Evolutionary conservation across 176 grass and related monocot genomes (phyloP).

Genomic region (Avena sativa): DNA sequence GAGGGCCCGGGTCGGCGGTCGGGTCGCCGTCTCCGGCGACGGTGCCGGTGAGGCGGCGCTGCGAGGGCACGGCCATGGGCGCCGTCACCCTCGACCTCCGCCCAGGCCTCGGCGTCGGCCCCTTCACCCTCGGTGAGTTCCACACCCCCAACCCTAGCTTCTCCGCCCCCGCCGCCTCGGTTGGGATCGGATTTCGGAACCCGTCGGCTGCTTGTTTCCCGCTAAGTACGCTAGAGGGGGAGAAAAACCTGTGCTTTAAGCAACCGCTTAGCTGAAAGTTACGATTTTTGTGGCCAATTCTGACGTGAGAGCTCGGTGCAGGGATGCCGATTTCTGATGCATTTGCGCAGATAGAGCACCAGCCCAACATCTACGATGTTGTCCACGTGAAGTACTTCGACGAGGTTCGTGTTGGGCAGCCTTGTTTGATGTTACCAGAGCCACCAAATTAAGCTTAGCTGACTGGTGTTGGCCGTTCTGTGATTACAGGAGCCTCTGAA

Average conservation of each 20-base stretch:
- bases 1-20: conserved; percentile 21
- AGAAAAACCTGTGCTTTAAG: conserved; percentile 22
- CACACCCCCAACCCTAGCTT: conserved; percentile 9
- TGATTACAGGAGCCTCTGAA: conserved; percentile 85
- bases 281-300: background rate
- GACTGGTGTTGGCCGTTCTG: conserved; percentile 3
- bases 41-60: conserved; percentile 63
- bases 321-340: conserved; percentile 97
- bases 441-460: conserved; percentile 9
- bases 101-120: conserved; percentile 81
- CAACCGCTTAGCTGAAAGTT: conserved; percentile 5
- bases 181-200: conserved; percentile 28
- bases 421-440: conserved; percentile 6
- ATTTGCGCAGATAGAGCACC: conserved; percentile 82
- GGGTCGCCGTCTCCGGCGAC: conserved; percentile 53
- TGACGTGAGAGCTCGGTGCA: conserved; percentile 45
- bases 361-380: conserved; percentile 89
- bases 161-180: background rate
- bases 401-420: conserved; percentile 62
- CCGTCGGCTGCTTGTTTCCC: conserved; percentile 11
- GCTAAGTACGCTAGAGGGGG: background rate
- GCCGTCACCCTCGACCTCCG: conserved; percentile 93
- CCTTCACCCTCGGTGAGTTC: conserved; percentile 84
- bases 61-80: conserved; percentile 92
- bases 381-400: conserved; percentile 94